These are phyloP conservation scores for Diplotaxis tenuifolia DNA, from an alignment of 345 rosid genomes.

Conservation along the genomic window DNA sequence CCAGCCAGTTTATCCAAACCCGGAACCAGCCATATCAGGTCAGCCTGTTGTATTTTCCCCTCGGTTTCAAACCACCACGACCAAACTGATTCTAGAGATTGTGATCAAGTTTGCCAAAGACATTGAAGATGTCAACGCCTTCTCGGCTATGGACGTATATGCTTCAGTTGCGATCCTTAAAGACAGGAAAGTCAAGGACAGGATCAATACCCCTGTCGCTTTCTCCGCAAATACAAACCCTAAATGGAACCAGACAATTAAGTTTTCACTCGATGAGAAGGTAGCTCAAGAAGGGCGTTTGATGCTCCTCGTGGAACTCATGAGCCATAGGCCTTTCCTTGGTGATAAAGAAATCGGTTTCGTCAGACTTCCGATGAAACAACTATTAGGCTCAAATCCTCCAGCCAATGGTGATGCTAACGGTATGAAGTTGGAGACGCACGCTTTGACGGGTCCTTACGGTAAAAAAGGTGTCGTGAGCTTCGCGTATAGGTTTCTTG, in stretches of 20 bases:
- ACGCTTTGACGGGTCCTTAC: constrained; percentile 53
- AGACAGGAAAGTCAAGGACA: constrained; percentile 38
- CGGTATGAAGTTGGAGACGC: constrained; percentile 43
- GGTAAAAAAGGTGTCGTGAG: constrained; percentile 63
- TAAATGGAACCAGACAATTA: constrained; percentile 57
- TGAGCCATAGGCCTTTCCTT: constrained; percentile 50
- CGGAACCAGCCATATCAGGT: constrained; percentile 1
- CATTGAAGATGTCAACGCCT: constrained; percentile 54
- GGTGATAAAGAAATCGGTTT: constrained; percentile 70
- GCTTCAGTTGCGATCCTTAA: constrained; percentile 52
- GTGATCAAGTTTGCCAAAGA: constrained; percentile 54
- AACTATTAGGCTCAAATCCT: constrained; percentile 43
- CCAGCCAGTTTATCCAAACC: constrained; percentile 11
- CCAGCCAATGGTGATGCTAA: constrained; percentile 18
- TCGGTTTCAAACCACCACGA: constrained; percentile 35
- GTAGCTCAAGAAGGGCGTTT: constrained; percentile 51
- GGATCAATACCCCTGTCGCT: constrained; percentile 45
- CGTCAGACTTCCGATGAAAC: constrained; percentile 61
- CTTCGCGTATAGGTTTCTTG: constrained; percentile 52
- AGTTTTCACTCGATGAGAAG: constrained; percentile 49
- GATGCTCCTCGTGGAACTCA: constrained; percentile 48
- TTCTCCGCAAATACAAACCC: constrained; percentile 52
- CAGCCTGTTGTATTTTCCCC: constrained; percentile 14
- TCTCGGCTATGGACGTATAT: constrained; percentile 73
- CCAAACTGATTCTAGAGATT: constrained; percentile 47